phyloP scores from a whole-genome alignment of 768 basidiomycete genomes.

The Russula sp. region DNA sequence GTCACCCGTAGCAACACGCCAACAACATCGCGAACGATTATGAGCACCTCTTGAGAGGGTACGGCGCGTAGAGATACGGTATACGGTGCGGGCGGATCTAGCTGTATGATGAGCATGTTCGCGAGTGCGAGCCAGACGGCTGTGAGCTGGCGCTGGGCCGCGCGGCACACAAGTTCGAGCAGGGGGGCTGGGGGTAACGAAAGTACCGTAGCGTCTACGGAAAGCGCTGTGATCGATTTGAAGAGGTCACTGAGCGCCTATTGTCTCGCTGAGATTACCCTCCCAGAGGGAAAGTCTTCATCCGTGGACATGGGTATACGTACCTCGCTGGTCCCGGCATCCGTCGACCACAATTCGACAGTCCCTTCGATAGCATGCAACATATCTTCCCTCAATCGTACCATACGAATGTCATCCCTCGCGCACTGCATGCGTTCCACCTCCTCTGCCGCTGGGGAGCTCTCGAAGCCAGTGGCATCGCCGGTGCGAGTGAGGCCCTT shows the following conservation, averaged over 20 bases:
- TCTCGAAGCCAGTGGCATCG: conserved; percentile 61
- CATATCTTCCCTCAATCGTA: conserved; percentile 60
- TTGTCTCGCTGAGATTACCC: neutral
- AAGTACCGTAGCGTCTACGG: conserved; percentile 68
- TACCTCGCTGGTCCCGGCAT: conserved; percentile 73
- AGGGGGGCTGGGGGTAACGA: conserved; percentile 79
- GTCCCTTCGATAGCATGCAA: conserved; percentile 52
- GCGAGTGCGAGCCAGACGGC: conserved; percentile 83
- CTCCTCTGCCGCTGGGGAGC: conserved; percentile 47
- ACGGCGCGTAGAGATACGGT: conserved; percentile 42
- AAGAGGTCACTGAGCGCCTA: conserved; percentile 79
- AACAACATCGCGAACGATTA: conserved; percentile 49
- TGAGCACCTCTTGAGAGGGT: conserved; percentile 50
- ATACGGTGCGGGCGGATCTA: conserved; percentile 64
- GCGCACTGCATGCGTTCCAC: conserved; percentile 51
- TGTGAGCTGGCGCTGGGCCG: conserved; percentile 64
- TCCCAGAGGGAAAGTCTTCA: neutral
- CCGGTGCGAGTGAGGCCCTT: conserved; percentile 77
- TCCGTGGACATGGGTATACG: conserved; percentile 29
- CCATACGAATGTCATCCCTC: conserved; percentile 56
- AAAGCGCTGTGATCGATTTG: conserved; percentile 80
- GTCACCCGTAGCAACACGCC: conserved; percentile 55
- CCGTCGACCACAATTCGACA: conserved; percentile 73
- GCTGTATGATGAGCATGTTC: conserved; percentile 71
- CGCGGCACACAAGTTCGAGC: conserved; percentile 69